phyloP scores from a whole-genome alignment of 1,284 basidiomycete genomes.

The Leccinum ponderosum region DNA sequence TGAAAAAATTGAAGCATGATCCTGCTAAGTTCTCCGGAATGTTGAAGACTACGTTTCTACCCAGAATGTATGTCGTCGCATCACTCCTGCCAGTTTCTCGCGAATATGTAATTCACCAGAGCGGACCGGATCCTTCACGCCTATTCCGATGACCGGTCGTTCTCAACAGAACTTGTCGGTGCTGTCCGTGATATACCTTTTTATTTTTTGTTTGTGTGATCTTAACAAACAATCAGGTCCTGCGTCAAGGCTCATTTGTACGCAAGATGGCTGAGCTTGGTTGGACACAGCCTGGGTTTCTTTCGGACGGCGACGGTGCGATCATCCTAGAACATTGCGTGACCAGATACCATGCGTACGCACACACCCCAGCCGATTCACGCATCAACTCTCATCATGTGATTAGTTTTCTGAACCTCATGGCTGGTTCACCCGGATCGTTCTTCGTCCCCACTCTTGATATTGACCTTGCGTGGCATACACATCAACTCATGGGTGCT shows the following conservation, averaged over 20 bases:
- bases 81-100: neutral
- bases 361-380: neutral
- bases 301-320: slow-evolving; percentile 35
- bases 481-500: too few relatives aligned
- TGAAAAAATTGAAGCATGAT: neutral
- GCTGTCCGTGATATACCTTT: slow-evolving; percentile 39
- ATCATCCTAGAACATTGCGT: slow-evolving; percentile 39
- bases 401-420: slow-evolving; percentile 40
- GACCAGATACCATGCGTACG: slow-evolving; percentile 44
- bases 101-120: slow-evolving; percentile 17
- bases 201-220: neutral
- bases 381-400: neutral
- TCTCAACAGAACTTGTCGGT: slow-evolving; percentile 52
- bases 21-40: neutral
- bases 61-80: neutral
- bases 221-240: slow-evolving; percentile 34
- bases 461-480: slow-evolving; percentile 47
- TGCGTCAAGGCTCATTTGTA: slow-evolving; percentile 58
- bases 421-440: slow-evolving; percentile 34
- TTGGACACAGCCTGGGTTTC: slow-evolving; percentile 49
- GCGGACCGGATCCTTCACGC: slow-evolving; percentile 40
- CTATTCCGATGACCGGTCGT: slow-evolving; percentile 47
- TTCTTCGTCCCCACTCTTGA: slow-evolving; percentile 49
- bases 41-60: neutral
- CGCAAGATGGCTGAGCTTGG: slow-evolving; percentile 52